Percentiles rank a stretch among this genome's conserved stretches.
phyloP scores from a whole-genome alignment of 2,329 filamentous ascomycete genomes.

The Tolypocladium ophioglossoides region DNA sequence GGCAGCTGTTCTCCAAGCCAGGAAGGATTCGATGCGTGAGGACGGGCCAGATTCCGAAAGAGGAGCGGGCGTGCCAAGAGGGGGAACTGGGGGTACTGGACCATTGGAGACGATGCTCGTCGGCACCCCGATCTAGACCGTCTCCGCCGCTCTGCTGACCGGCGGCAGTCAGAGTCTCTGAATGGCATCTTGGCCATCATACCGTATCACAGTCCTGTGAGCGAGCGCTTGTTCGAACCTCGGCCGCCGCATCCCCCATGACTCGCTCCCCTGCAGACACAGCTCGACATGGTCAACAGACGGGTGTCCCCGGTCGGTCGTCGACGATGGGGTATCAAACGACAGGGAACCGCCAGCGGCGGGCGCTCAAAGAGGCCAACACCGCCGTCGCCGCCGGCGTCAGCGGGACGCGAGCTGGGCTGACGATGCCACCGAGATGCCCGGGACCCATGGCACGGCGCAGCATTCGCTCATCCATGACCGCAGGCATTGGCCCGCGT shows the following conservation, averaged over 20 bases:
- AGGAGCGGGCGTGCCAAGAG: not conserved
- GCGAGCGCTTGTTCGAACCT: too few species aligned
- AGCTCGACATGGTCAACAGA: too few species aligned
- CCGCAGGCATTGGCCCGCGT: not conserved
- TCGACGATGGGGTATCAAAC: too few species aligned
- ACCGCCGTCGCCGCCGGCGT: not conserved
- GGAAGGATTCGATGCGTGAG: not conserved
- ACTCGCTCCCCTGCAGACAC: too few species aligned
- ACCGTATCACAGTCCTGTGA: too few species aligned
- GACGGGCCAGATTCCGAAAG: not conserved
- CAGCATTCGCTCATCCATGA: not conserved
- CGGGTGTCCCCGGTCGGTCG: too few species aligned
- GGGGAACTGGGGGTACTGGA: not conserved
- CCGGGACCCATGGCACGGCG: not conserved
- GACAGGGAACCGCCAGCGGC: not conserved
- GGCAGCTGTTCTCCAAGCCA: not conserved
- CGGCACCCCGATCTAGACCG: not conserved
- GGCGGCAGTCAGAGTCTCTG: too few species aligned
- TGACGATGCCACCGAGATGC: not conserved
- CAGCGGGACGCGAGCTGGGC: not conserved
- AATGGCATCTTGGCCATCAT: too few species aligned
- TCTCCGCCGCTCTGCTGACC: too few species aligned
- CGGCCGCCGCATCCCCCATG: too few species aligned
- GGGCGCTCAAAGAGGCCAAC: not conserved
- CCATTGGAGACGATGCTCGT: not conserved